Evolutionary conservation across 495 filamentous ascomycete species (phyloP).

Genomic region (Hyphodiscus hymeniophilus): DNA sequence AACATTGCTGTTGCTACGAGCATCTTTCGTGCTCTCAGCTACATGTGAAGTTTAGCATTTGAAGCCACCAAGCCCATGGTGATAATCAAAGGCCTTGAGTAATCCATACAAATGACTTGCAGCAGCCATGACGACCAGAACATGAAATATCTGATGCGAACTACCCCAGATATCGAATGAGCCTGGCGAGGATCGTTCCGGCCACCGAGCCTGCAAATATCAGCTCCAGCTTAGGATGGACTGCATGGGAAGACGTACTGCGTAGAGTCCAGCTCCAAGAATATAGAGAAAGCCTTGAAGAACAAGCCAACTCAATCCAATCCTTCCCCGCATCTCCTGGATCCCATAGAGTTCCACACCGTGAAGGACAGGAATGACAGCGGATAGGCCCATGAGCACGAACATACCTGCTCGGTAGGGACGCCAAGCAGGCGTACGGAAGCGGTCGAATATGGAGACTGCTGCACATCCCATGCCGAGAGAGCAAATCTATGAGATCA

Average conservation of each 20-base stretch:
- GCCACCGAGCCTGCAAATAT: constrained; percentile 38
- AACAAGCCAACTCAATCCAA: constrained; percentile 78
- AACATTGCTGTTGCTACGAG: too few species aligned
- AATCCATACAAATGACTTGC: constrained; percentile 56
- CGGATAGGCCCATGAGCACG: constrained; percentile 77
- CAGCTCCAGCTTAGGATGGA: constrained; percentile 16
- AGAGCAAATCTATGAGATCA: constrained; percentile 54
- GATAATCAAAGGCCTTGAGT: constrained; percentile 35
- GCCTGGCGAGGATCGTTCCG: constrained; percentile 55
- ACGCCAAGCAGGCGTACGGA: constrained; percentile 73
- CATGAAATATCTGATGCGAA: constrained; percentile 77
- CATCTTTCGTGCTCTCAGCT: too few species aligned
- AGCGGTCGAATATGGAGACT: constrained; percentile 69
- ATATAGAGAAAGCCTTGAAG: constrained; percentile 79
- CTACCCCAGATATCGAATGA: constrained; percentile 68
- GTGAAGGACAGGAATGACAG: constrained; percentile 67
- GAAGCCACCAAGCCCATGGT: constrained; percentile 20
- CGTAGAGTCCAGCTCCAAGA: constrained; percentile 76
- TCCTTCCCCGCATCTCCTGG: constrained; percentile 51
- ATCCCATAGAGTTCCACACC: constrained; percentile 56
- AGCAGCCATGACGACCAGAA: constrained; percentile 61
- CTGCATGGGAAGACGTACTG: constrained; percentile 33
- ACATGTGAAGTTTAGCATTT: constrained; percentile 7
- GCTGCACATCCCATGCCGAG: constrained; percentile 66
- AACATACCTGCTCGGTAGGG: constrained; percentile 90